Base-by-base conservation (phyloP, 2,329 filamentous ascomycete genomes). In the Ophiostoma novo-ulmi region DNA sequence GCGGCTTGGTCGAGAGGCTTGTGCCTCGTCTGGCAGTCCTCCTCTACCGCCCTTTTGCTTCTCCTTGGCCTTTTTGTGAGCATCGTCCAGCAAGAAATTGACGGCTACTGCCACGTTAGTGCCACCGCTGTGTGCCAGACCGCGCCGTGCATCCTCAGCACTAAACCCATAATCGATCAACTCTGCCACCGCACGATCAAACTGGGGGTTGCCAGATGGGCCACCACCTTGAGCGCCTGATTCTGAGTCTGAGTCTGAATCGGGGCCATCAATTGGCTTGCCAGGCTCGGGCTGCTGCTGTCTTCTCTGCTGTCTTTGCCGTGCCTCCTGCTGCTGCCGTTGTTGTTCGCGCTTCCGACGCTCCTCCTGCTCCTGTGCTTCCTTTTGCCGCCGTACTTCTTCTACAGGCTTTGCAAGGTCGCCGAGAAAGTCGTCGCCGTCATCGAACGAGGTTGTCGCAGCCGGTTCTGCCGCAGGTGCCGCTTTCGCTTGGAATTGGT, bases 161-260 rank as follows among this genome's bases (percentile, higher is more conserved):
- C 92, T 88, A 75, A 99, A 99, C 0, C 95, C 95, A 87, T 98
- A 98, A 75, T 97, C 94, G 3, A 97, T 88, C 36, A 99, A 82
- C 78, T 98, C 93, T 11, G 92, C 92, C 36, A 98, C 87, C 11
- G 93, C 92, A 74, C 87, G 88, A 76, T 97, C 93, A 71, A 90
- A 89, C 0, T 87, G 88, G 75, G 93, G 89, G 48, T 87, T 72
- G 38, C 76, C 80, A 74, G 72, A 82, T 17, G 58, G 13, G 0
- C 39, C 31, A 22, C 65, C n/a, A 13, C 20, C 63, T 39, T 22
- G 63, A 3, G 63, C 20, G 63, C 77, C 77, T n/a, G 63, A 14
- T 8, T 85, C 84, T 3, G 82, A 82, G 63, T 84, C 80, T 36
- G 81, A 81, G 74, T 81, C 81, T 31, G 82, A 82, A 41, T 84